Conservation (phyloP, 192 early-diverging fungal species). For the Linnemannia hyalina region DNA sequence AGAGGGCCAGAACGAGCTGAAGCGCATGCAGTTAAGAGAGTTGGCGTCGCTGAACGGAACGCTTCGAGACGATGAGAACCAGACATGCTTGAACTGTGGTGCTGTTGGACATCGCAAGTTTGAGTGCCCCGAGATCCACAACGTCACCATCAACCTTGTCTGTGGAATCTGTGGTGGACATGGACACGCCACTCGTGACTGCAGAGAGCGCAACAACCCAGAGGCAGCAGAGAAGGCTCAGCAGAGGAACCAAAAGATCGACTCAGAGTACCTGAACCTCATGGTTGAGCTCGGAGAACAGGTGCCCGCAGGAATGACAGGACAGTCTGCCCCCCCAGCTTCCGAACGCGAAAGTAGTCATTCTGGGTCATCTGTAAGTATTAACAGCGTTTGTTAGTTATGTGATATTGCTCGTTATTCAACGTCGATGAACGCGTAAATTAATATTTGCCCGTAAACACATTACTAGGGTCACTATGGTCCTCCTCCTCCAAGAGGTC, state of each 20-base stretch:
- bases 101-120: slow-evolving; percentile 88
- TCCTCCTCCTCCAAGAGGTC: slow-evolving; percentile 23
- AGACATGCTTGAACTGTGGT: slow-evolving; percentile 96
- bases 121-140: slow-evolving; percentile 91
- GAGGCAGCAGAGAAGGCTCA: slow-evolving; percentile 76
- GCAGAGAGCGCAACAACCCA: slow-evolving; percentile 88
- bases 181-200: slow-evolving; percentile 96
- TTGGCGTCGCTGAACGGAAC: slow-evolving; percentile 97
- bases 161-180: slow-evolving; percentile 92
- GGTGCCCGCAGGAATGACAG: slow-evolving; percentile 21
- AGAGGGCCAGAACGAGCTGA: slow-evolving; percentile 96
- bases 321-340: not conserved
- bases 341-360: slow-evolving; percentile 14
- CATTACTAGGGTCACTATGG: slow-evolving; percentile 32
- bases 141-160: slow-evolving; percentile 86
- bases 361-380: slow-evolving; percentile 34
- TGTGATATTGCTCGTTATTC: not conserved
- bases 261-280: slow-evolving; percentile 90
- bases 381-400: not conserved
- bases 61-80: slow-evolving; percentile 93
- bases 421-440: not conserved
- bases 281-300: slow-evolving; percentile 93
- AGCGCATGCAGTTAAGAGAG: slow-evolving; percentile 94
- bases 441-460: not conserved
- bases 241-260: slow-evolving; percentile 87